Conservation (phyloP, 1,139 yeast genomes). For the Suhomyces bokatorum region DNA sequence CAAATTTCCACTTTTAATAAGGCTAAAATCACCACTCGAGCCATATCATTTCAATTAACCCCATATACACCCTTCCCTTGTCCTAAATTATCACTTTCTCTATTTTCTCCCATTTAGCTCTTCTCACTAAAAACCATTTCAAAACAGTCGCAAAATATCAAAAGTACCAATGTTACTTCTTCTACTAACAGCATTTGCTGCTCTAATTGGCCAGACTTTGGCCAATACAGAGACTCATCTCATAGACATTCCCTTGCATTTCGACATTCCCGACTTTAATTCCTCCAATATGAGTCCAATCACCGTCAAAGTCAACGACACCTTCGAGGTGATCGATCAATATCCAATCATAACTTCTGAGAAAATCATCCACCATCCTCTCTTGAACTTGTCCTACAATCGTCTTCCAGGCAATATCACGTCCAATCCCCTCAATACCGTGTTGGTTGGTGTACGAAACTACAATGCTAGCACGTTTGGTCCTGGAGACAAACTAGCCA, state of each 20-base stretch:
- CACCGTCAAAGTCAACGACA: not conserved
- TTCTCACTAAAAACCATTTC: not conserved
- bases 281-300: not conserved
- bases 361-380: not conserved
- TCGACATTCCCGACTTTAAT: not conserved
- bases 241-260: not conserved
- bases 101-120: not conserved
- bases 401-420: not conserved
- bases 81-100: too few relatives aligned
- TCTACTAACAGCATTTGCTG: not conserved
- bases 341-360: not conserved
- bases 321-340: not conserved
- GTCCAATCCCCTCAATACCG: not conserved
- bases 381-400: not conserved
- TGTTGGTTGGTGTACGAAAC: not conserved
- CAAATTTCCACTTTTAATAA: too few relatives aligned
- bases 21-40: too few relatives aligned
- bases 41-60: too few relatives aligned
- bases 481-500: not conserved
- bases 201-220: not conserved
- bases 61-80: too few relatives aligned
- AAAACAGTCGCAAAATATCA: not conserved
- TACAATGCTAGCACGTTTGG: not conserved
- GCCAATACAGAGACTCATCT: slow-evolving; percentile 2
- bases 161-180: not conserved